phyloP scores from a whole-genome alignment of 2,329 filamentous ascomycete genomes.

The Colletotrichum lini region DNA sequence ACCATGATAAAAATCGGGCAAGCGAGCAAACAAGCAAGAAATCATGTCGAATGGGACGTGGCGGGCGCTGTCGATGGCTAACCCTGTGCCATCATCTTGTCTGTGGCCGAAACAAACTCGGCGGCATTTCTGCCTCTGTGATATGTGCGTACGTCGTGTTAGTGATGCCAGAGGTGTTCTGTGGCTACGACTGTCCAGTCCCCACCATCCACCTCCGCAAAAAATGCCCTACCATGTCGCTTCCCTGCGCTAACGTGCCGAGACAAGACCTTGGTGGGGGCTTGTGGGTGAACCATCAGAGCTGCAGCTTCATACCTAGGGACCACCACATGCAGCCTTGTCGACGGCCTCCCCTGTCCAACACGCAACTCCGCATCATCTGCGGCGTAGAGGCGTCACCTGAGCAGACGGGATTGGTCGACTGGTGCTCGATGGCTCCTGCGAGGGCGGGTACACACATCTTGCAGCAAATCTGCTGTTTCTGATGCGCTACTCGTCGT shows the following conservation, averaged over 20 bases:
- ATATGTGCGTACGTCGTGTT: background rate
- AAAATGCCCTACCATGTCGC: slow-evolving; percentile 1
- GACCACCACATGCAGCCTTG: slow-evolving; percentile 40
- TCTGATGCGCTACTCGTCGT: slow-evolving; percentile 33
- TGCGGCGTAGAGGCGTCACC: slow-evolving; percentile 35
- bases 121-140: background rate
- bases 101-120: slow-evolving; percentile 6
- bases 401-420: slow-evolving; percentile 38
- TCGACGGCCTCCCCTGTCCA: slow-evolving; percentile 28
- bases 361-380: slow-evolving; percentile 43
- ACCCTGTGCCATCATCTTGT: slow-evolving; percentile 19
- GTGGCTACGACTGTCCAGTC: slow-evolving; percentile 14
- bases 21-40: background rate
- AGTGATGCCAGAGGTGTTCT: slow-evolving; percentile 2
- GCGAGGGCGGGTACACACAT: slow-evolving; percentile 42
- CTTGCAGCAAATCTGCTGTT: slow-evolving; percentile 40
- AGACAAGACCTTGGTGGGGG: slow-evolving; percentile 28
- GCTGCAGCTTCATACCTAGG: slow-evolving; percentile 36
- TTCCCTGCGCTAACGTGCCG: slow-evolving; percentile 25
- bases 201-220: slow-evolving; percentile 19
- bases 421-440: slow-evolving; percentile 33
- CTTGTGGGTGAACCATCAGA: slow-evolving; percentile 21
- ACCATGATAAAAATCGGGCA: background rate
- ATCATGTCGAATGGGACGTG: background rate
- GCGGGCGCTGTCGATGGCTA: slow-evolving; percentile 21